These are phyloP conservation scores for Suillus hirtellus DNA, from an alignment of 768 basidiomycete genomes.

Conservation along the genomic window DNA sequence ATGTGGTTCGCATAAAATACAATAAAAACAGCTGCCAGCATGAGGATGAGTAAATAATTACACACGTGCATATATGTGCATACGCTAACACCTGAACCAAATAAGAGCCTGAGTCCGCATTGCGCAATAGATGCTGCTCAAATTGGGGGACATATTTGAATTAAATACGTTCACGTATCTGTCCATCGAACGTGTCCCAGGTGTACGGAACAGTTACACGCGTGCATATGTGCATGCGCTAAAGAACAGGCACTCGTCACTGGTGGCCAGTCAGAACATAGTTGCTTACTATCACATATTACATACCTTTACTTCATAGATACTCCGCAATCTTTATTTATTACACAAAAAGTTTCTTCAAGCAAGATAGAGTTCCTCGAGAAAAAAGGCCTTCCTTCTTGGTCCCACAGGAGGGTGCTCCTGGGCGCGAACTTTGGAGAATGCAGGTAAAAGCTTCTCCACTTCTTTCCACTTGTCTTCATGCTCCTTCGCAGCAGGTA, in stretches of 20 bases:
- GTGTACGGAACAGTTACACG: no score
- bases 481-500: conserved; percentile 6
- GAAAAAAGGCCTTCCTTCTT: conserved; percentile 6
- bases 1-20: background rate
- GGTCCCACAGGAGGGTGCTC: conserved; percentile 2
- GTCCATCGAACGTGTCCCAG: no score
- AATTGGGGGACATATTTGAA: no score
- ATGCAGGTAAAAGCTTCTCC: conserved; percentile 4
- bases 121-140: no score
- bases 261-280: background rate
- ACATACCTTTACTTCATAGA: background rate
- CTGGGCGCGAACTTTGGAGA: conserved; percentile 8
- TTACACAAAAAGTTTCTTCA: background rate
- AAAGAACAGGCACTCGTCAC: background rate
- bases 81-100: background rate
- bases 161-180: no score
- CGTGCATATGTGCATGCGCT: background rate
- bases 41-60: no score
- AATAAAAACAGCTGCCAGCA: background rate
- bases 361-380: conserved; percentile 3
- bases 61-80: background rate
- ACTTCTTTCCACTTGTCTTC: conserved; percentile 8
- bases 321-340: background rate
- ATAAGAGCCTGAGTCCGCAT: no score
- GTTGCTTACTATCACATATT: background rate